phyloP scores from a whole-genome alignment of 495 filamentous ascomycete species.

The Aspergillus asperescens region DNA sequence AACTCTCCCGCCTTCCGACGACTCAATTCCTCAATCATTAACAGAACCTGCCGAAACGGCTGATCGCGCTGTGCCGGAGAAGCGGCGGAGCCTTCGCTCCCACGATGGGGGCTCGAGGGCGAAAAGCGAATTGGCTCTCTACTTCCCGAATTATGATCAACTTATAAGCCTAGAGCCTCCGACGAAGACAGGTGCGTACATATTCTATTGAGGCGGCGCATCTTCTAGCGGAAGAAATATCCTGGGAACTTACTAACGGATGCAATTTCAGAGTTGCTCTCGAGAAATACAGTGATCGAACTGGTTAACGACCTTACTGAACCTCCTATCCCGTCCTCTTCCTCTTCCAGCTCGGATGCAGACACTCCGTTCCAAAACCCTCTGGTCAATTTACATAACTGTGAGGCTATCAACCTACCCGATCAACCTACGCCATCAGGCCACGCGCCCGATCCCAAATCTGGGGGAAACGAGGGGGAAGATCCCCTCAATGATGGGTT shows the following conservation, averaged over 20 bases:
- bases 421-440: neutral
- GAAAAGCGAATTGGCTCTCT: slow-evolving; percentile 82
- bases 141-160: slow-evolving; percentile 88
- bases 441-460: neutral
- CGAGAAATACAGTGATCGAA: slow-evolving; percentile 38
- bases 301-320: slow-evolving; percentile 43
- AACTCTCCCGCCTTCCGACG: neutral
- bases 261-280: slow-evolving; percentile 36
- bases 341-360: slow-evolving; percentile 14
- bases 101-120: slow-evolving; percentile 52
- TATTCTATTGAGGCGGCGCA: too few species aligned
- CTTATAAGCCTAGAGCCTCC: slow-evolving; percentile 76
- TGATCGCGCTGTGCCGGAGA: slow-evolving; percentile 14
- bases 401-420: slow-evolving; percentile 29
- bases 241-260: neutral
- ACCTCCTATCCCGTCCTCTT: slow-evolving; percentile 18
- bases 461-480: slow-evolving; percentile 45
- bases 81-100: slow-evolving; percentile 47
- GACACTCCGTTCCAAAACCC: slow-evolving; percentile 37
- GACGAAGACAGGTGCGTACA: slow-evolving; percentile 63
- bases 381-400: slow-evolving; percentile 34
- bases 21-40: neutral
- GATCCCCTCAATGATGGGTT: slow-evolving; percentile 67
- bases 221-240: neutral
- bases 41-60: slow-evolving; percentile 6